Conservation (phyloP, 306 rosid species). For the Corylus americana region DNA sequence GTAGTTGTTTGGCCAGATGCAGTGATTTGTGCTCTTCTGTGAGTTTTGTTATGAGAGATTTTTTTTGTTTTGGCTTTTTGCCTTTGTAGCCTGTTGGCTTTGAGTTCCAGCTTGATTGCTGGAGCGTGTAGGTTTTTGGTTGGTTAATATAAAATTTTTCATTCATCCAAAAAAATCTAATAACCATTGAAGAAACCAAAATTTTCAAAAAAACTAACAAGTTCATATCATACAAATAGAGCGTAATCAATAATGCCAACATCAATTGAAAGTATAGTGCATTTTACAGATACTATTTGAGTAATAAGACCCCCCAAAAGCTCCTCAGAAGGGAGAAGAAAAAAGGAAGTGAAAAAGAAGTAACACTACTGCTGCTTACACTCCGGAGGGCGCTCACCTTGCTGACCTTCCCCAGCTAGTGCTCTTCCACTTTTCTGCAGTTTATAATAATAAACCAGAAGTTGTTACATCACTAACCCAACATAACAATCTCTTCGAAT, state of each 20-base stretch:
- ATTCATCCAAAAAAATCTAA: too few species aligned
- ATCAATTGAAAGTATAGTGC: neutral
- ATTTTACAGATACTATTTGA: neutral
- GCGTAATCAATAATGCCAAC: neutral
- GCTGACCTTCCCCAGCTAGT: conserved; percentile 29
- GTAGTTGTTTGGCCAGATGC: too few species aligned
- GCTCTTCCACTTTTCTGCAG: conserved; percentile 37
- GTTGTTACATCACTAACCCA: conserved; percentile 1
- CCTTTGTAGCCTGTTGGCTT: too few species aligned
- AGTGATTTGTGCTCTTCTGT: too few species aligned
- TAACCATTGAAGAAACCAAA: neutral
- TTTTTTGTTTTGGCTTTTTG: too few species aligned
- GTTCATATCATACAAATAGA: neutral
- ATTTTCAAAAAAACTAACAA: neutral
- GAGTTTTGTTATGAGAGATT: too few species aligned
- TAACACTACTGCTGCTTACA: conserved; percentile 52
- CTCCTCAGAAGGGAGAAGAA: conserved; percentile 8
- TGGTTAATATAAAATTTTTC: too few species aligned
- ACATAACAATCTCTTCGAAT: neutral
- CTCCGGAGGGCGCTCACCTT: conserved; percentile 45
- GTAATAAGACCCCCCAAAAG: conserved; percentile 9
- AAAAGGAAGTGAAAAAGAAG: neutral
- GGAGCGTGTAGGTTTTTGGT: too few species aligned
- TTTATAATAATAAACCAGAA: conserved; percentile 8
- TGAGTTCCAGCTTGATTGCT: too few species aligned